Base-by-base conservation (phyloP, 306 rosid species). In the Cucurbita moschata region DNA sequence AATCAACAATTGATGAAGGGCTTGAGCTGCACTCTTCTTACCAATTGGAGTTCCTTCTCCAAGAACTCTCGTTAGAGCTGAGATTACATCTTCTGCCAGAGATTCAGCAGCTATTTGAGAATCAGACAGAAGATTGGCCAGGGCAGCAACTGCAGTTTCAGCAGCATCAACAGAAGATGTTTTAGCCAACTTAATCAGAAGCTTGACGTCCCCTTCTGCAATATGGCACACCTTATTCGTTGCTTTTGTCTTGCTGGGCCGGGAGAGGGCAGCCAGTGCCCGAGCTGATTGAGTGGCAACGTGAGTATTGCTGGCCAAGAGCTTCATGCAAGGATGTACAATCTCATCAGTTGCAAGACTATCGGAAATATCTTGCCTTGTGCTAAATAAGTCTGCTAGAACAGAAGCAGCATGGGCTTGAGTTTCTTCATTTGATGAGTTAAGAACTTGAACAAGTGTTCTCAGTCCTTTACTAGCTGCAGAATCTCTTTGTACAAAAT, bases 261-360 rank as follows among this genome's bases (percentile, higher is more conserved):
- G 88, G 43, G 92, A 87, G 70, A 94, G 84, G 81, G 95, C 97
- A 85, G 90, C 87, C 82, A 94, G 76, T 19, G 87, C 98, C 77
- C 98, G 86, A 77, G 97, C 98, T 67, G 95, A 90, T 79, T 94
- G 98, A 68, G 92, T 90, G 65, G 97, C 97, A 80, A 94, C 98
- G 82, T 94, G 96, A 76, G 83, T 86, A 71, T 83, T 86, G 87
- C 96, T 90, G 71, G 89, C 84, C 85, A 94, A 81, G 82, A 94
- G 98, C 88, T 89, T 90, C 96, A 87, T 82, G 86, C 90, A 88
- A 85, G 95, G 86, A 85, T 77, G 84, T 75, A 94, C 92, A 39
- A 90, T 84, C 85, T 94, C 98, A 78, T 88, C 97, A 59, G 87
- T 90, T 75, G 90, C 95, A 40, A 94, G 87, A 84, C 85, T 85